Evolutionary conservation across 495 filamentous ascomycete species (phyloP).

Genomic region (Penicillium cinerascens): DNA sequence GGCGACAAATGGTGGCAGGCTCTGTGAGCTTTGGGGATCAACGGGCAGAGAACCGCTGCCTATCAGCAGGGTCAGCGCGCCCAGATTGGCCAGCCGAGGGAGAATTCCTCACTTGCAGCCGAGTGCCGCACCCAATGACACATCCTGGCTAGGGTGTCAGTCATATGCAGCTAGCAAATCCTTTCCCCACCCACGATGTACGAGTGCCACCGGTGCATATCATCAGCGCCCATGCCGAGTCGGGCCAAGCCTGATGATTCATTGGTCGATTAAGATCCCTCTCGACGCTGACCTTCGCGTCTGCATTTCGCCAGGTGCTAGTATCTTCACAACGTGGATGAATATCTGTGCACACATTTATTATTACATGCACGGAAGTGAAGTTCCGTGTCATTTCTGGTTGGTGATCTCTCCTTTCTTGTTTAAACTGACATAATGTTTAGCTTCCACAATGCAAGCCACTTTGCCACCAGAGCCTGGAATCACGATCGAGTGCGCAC

Average conservation of each 20-base stretch:
- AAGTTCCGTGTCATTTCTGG: not conserved
- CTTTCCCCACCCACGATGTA: slow-evolving; percentile 20
- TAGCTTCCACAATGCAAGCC: not conserved
- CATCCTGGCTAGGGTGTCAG: slow-evolving; percentile 17
- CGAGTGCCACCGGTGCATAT: slow-evolving; percentile 15
- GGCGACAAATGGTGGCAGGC: slow-evolving; percentile 38
- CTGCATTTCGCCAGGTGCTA: slow-evolving; percentile 26
- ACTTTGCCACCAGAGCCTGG: not conserved
- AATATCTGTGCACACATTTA: slow-evolving; percentile 4
- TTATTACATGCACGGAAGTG: not conserved
- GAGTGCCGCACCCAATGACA: slow-evolving; percentile 30
- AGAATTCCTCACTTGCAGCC: slow-evolving; percentile 29
- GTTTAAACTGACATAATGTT: not conserved
- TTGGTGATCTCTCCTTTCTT: not conserved
- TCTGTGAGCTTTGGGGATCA: slow-evolving; percentile 23
- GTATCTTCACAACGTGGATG: slow-evolving; percentile 4
- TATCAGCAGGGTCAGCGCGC: slow-evolving; percentile 11
- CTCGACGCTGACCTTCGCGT: slow-evolving; percentile 30
- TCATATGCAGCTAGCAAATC: slow-evolving; percentile 36
- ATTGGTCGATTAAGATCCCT: slow-evolving; percentile 21
- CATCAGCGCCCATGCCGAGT: slow-evolving; percentile 11
- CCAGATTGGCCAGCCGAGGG: slow-evolving; percentile 32
- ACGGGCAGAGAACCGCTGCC: slow-evolving; percentile 29
- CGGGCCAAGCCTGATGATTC: slow-evolving; percentile 5
- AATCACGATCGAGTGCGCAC: not conserved